Conservation (phyloP, 371 early-diverging fungal species). For the Syncephalastrum sp. region DNA sequence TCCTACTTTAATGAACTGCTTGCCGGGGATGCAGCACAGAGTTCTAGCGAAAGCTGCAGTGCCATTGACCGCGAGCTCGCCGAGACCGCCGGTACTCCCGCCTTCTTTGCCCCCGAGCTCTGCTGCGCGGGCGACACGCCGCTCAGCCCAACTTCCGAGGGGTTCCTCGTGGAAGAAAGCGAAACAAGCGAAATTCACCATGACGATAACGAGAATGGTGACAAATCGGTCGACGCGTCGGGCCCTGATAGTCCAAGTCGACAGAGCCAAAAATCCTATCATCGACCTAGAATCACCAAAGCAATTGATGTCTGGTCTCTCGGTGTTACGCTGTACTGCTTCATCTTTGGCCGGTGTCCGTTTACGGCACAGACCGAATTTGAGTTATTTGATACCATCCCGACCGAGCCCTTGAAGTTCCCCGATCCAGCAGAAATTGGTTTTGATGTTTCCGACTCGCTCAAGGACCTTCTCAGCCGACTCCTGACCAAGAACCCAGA, state of each 20-base stretch:
- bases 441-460: conserved; percentile 23
- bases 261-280: not conserved
- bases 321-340: conserved; percentile 98
- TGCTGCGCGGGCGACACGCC: conserved; percentile 68
- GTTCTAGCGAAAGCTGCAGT: conserved; percentile 20
- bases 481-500: conserved; percentile 86
- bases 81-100: conserved; percentile 96
- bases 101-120: conserved; percentile 97
- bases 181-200: not conserved
- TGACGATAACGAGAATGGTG: not conserved
- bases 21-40: conserved; percentile 26
- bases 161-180: conserved; percentile 3
- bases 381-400: conserved; percentile 91
- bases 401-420: conserved; percentile 56
- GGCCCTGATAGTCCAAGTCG: not conserved
- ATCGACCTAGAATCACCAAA: conserved; percentile 66
- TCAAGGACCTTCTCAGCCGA: conserved; percentile 66
- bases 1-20: conserved; percentile 64
- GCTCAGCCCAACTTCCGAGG: conserved; percentile 11
- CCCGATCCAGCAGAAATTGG: conserved; percentile 27
- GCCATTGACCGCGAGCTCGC: conserved; percentile 78
- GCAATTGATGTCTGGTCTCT: conserved; percentile 99
- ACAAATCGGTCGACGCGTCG: too few relatives aligned
- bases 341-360: conserved; percentile 95
- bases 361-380: conserved; percentile 97